Evolutionary conservation across 164 flowering plant species (phyloP), one percentile per base, ranked within the genome.

Genomic region (Magnolia changhungtana): DNA sequence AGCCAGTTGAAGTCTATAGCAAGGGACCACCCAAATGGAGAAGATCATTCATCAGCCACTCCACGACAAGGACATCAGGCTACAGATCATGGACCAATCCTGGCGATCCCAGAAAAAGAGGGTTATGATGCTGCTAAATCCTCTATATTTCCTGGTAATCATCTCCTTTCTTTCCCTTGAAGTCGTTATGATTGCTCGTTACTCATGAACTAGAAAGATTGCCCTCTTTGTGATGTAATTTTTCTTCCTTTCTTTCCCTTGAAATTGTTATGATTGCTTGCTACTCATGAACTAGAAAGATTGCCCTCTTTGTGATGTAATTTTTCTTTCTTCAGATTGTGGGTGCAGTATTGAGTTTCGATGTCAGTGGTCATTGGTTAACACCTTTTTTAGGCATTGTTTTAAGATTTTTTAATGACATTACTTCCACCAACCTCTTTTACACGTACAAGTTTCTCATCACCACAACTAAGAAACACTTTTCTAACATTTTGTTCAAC

Each of bases 101-200:
- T 75, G 58, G 84, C 49, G 7, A 68, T 72, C 11, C 49, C 37
- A 8, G 83, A 65, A 21, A 83, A 82, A 75, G 84, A 80, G 55
- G 73, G 61, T 24, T 74, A 20, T 67, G 68, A 67, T 75, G 16
- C 80, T 7, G 72, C 83, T 72, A 88, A 82, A 49, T 88, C 89
- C 83, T 75, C 87, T 27, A 80, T 85, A 72, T 85, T 81, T 78
- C 76, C 87, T 45, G 92, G 94, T 89, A 89, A 80, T 9, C n/a
- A 58, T 71, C 27, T 20, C 66, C 45, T 37, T 37, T 37, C 45
- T 37, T 37, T 37, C 45, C 45, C 45, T 37, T 10, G 24, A 13
- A 59, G n/a, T 59, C 8, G n/a, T 59, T 59, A 19, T 59, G 18
- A 59, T 59, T 59, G 9, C n/a, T 3, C n/a, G 63, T 10, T 19